phyloP scores from a whole-genome alignment of 306 rosid species.

The Albizia julibrissin region DNA sequence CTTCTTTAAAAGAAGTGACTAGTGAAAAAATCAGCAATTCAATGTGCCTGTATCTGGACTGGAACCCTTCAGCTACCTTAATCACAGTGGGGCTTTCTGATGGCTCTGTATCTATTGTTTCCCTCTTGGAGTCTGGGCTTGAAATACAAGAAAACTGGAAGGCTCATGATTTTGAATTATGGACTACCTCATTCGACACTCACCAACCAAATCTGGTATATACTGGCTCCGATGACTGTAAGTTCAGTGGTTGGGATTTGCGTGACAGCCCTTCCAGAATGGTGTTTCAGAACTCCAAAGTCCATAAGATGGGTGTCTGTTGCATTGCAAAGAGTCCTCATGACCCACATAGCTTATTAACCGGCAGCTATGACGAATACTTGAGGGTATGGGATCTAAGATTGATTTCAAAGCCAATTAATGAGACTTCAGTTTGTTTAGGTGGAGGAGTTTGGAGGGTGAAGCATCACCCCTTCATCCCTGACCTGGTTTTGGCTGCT shows the following conservation, averaged over 20 bases:
- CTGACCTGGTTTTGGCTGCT: conserved; percentile 73
- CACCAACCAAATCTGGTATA: conserved; percentile 81
- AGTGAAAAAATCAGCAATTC: conserved; percentile 61
- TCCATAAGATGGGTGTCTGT: conserved; percentile 85
- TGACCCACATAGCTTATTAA: conserved; percentile 59
- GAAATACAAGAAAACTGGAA: conserved; percentile 70
- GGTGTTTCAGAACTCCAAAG: conserved; percentile 71
- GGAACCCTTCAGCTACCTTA: conserved; percentile 75
- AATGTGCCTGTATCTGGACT: conserved; percentile 84
- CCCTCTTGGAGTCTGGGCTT: conserved; percentile 59
- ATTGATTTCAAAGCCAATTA: conserved; percentile 70
- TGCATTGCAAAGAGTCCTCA: conserved; percentile 71
- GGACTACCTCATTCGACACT: conserved; percentile 79
- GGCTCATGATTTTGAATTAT: conserved; percentile 89
- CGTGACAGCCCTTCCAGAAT: conserved; percentile 60
- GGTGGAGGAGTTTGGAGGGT: conserved; percentile 97
- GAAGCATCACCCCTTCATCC: conserved; percentile 72
- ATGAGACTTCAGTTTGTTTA: conserved; percentile 62
- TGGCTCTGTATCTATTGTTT: conserved; percentile 67
- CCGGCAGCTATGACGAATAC: conserved; percentile 83
- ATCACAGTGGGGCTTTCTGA: conserved; percentile 80
- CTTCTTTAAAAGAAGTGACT: conserved; percentile 50
- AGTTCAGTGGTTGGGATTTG: conserved; percentile 85
- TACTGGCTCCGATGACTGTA: conserved; percentile 89
- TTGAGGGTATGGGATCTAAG: conserved; percentile 86